These are phyloP conservation scores for Haberlea rhodopensis DNA, from an alignment of 257 asterid genomes.

Conservation along the genomic window DNA sequence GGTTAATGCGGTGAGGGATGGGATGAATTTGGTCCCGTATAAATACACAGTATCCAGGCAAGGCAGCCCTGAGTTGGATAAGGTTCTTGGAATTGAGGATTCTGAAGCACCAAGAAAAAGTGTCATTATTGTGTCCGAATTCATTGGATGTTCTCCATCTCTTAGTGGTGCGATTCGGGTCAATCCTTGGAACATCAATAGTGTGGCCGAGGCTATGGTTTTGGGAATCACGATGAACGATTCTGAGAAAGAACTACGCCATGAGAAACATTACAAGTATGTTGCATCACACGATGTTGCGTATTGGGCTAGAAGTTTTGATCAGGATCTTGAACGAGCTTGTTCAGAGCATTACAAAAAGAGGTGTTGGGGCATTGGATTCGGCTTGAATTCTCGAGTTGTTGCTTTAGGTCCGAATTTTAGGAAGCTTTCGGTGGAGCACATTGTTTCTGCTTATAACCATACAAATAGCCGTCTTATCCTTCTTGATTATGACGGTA, in stretches of 20 bases:
- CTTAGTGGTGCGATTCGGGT: constrained; percentile 85
- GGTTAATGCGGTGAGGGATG: constrained; percentile 90
- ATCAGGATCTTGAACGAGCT: constrained; percentile 69
- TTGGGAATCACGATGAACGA: constrained; percentile 54
- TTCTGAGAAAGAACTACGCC: constrained; percentile 67
- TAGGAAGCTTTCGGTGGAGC: constrained; percentile 69
- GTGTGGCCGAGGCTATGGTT: constrained; percentile 66
- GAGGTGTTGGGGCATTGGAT: constrained; percentile 92
- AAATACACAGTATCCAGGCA: constrained; percentile 74
- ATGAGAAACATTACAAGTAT: constrained; percentile 77
- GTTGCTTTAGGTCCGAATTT: constrained; percentile 75
- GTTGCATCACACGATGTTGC: constrained; percentile 71
- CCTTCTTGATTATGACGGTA: constrained; percentile 82
- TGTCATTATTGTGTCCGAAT: constrained; percentile 79
- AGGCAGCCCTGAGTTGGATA: constrained; percentile 49
- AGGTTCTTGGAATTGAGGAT: constrained; percentile 43
- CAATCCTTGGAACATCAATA: constrained; percentile 72
- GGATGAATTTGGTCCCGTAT: constrained; percentile 85
- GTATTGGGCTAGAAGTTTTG: constrained; percentile 78
- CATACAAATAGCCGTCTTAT: constrained; percentile 52
- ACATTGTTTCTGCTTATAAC: constrained; percentile 54
- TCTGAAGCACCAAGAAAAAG: constrained; percentile 40
- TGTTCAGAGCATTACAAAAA: constrained; percentile 60
- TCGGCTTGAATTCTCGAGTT: constrained; percentile 60
- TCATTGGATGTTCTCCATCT: constrained; percentile 93